phyloP scores from a whole-genome alignment of 495 filamentous ascomycete genomes.

The Annulohypoxylon maeteangense region DNA sequence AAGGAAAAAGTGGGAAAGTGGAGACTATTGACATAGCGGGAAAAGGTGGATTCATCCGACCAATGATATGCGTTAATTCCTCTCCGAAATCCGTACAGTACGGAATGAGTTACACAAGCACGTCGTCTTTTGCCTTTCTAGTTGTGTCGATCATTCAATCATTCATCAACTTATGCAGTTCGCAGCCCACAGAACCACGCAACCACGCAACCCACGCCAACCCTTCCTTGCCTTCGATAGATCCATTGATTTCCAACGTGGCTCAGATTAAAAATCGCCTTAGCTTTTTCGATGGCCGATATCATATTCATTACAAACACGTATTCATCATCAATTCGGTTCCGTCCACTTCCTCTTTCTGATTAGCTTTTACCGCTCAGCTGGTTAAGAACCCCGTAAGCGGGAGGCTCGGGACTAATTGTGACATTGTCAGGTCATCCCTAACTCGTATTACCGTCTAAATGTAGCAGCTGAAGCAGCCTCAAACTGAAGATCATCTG shows the following conservation, averaged over 20 bases:
- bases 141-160: conserved; percentile 25
- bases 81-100: conserved; percentile 23
- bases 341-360: background rate
- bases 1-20: conserved; percentile 26
- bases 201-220: background rate
- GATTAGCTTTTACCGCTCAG: conserved; percentile 18
- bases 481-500: background rate
- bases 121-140: conserved; percentile 26
- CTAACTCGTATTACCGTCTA: background rate
- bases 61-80: conserved; percentile 9
- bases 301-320: conserved; percentile 35
- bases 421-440: conserved; percentile 8
- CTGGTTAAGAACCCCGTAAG: conserved; percentile 1
- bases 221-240: background rate
- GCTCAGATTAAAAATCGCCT: conserved; percentile 17
- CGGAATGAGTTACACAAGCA: conserved; percentile 7
- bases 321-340: conserved; percentile 33
- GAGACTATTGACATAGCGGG: conserved; percentile 4
- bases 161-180: conserved; percentile 26
- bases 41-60: conserved; percentile 36
- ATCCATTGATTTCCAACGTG: conserved; percentile 13
- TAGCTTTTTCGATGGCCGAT: conserved; percentile 17
- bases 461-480: conserved; percentile 5
- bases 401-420: conserved; percentile 3
- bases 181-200: conserved; percentile 16